These are phyloP conservation scores for Protostelium mycophagum DNA, from an alignment of 78 protist species.

Conservation along the genomic window DNA sequence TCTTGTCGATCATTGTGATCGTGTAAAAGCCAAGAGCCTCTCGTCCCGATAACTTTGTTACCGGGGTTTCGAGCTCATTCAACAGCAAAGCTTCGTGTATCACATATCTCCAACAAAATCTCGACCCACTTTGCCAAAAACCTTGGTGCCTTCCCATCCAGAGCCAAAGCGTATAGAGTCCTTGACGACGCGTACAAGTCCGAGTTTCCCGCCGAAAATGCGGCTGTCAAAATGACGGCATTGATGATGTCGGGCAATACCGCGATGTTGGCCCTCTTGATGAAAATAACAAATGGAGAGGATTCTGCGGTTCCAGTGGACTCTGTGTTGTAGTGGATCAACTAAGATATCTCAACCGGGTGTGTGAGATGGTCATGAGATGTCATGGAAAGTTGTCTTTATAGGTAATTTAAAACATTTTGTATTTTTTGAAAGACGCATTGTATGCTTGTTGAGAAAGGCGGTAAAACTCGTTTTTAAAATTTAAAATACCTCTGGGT, in stretches of 20 bases:
- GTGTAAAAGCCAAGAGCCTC: too few species aligned
- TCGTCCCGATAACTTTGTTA: too few species aligned
- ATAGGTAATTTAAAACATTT: not conserved
- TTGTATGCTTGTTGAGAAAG: too few species aligned
- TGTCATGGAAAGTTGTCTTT: not conserved
- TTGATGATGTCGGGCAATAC: not conserved
- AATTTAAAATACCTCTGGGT: not conserved
- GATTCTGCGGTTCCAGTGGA: not conserved
- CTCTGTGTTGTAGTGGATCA: not conserved
- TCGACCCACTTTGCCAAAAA: not conserved
- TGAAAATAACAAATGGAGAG: not conserved
- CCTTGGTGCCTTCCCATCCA: not conserved
- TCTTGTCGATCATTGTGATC: too few species aligned
- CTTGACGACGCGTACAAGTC: not conserved
- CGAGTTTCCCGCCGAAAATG: slow-evolving; percentile 7
- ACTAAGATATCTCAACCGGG: not conserved
- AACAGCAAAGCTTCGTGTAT: too few species aligned
- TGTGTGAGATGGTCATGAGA: not conserved
- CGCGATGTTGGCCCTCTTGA: not conserved
- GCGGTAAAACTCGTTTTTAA: not conserved
- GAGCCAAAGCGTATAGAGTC: slow-evolving; percentile 3
- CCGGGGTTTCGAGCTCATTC: too few species aligned
- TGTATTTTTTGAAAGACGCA: too few species aligned
- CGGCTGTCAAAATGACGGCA: slow-evolving; percentile 7
- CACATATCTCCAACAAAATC: too few species aligned